Conservation (phyloP, 73 alveolate species). For the Symbiodinium pilosum region DNA sequence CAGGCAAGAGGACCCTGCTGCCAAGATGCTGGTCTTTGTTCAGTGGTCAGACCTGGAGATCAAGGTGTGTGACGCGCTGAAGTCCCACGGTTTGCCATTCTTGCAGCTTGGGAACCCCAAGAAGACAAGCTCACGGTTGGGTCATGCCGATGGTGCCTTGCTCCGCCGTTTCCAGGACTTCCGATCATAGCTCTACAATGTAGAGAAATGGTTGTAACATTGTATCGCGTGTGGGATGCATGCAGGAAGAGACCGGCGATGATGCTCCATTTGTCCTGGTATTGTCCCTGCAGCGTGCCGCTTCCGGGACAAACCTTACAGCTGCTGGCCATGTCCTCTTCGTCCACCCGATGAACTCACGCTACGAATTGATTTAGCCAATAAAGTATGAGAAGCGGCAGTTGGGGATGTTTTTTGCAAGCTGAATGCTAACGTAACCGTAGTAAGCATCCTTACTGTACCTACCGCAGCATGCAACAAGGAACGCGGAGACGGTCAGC, state of each 20-base stretch:
- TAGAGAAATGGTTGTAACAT: too few relatives aligned
- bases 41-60: not conserved
- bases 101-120: not conserved
- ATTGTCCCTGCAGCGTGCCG: slow-evolving; percentile 41
- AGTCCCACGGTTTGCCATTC: too few relatives aligned
- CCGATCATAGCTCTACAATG: not conserved
- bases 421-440: too few relatives aligned
- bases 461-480: too few relatives aligned
- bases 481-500: slow-evolving; percentile 47
- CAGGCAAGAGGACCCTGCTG: not conserved
- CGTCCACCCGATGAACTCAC: too few relatives aligned
- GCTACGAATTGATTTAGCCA: not conserved
- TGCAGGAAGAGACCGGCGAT: not conserved
- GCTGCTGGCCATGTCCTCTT: slow-evolving; percentile 78
- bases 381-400: too few relatives aligned
- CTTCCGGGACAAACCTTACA: slow-evolving; percentile 56
- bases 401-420: too few relatives aligned
- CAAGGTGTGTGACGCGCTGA: too few relatives aligned
- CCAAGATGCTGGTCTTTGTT: not conserved
- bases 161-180: not conserved
- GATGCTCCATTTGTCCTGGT: not conserved
- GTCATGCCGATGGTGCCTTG: not conserved
- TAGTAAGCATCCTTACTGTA: too few relatives aligned
- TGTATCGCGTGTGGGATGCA: too few relatives aligned
- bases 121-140: not conserved